Evolutionary conservation across 2,329 filamentous ascomycete species (phyloP).

Genomic region (Plenodomus tracheiphilus): DNA sequence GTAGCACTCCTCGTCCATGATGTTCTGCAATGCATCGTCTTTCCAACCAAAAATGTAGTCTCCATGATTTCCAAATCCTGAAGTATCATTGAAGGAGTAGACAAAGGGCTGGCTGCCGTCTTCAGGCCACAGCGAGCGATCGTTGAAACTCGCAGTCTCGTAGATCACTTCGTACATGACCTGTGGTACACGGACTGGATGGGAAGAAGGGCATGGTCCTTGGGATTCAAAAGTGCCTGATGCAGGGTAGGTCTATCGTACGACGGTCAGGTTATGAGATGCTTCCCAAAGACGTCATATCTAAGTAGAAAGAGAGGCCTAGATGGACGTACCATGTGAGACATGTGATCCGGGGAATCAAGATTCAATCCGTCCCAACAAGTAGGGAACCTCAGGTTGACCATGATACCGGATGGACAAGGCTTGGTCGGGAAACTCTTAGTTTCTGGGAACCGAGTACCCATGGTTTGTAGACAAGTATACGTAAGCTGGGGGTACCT

Average conservation of each 20-base stretch:
- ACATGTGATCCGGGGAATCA: conserved; percentile 29
- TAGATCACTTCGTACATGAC: conserved; percentile 35
- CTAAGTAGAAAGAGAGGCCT: background rate
- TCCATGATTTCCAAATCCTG: conserved; percentile 55
- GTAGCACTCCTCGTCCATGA: conserved; percentile 44
- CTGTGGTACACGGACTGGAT: conserved; percentile 46
- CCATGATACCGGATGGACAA: conserved; percentile 50
- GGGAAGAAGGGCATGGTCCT: conserved; percentile 55
- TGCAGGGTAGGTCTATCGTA: conserved; percentile 15
- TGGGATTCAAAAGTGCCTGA: conserved; percentile 31
- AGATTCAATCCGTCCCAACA: conserved; percentile 32
- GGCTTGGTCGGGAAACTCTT: conserved; percentile 46
- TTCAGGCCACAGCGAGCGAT: conserved; percentile 23
- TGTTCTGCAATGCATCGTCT: conserved; percentile 52
- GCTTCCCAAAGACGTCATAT: background rate
- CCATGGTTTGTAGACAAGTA: conserved; percentile 48
- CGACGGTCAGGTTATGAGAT: too few species aligned
- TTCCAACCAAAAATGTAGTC: conserved; percentile 60
- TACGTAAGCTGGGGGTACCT: conserved; percentile 51
- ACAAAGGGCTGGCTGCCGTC: conserved; percentile 39
- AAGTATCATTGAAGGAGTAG: conserved; percentile 43
- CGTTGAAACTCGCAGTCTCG: conserved; percentile 43
- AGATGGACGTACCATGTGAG: conserved; percentile 15
- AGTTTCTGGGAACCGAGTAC: conserved; percentile 47
- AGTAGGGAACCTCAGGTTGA: conserved; percentile 47